These are phyloP conservation scores for Clarireedia hainanense DNA, from an alignment of 2,329 filamentous ascomycete genomes.

Conservation along the genomic window DNA sequence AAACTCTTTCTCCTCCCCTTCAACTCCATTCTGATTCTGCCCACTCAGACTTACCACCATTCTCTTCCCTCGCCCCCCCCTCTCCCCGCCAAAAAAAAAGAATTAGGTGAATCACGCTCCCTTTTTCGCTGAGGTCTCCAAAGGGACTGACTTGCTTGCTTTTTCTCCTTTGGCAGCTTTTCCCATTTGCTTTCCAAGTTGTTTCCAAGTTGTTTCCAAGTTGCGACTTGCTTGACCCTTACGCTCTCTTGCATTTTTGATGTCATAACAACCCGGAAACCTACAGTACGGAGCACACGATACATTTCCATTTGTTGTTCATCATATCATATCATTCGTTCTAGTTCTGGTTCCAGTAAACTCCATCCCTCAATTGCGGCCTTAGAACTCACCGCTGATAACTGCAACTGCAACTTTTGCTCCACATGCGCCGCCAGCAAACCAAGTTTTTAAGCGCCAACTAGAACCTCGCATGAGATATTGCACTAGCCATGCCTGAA, in stretches of 20 bases:
- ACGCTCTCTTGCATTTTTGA: background rate
- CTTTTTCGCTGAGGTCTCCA: too few relatives aligned
- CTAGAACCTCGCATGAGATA: background rate
- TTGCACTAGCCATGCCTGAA: slow-evolving; percentile 11
- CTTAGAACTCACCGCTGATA: slow-evolving; percentile 9
- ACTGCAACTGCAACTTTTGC: background rate
- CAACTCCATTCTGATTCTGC: background rate
- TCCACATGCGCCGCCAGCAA: slow-evolving; percentile 11
- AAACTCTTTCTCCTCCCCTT: background rate
- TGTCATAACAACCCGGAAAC: background rate
- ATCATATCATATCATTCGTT: background rate
- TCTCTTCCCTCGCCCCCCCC: background rate
- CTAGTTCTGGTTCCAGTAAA: background rate
- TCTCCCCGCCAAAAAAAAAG: background rate
- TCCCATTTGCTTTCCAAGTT: too few relatives aligned
- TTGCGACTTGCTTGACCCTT: background rate
- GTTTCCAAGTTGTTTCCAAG: too few relatives aligned
- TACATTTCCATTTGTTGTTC: too few relatives aligned
- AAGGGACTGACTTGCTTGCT: too few relatives aligned
- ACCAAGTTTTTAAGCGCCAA: slow-evolving; percentile 10
- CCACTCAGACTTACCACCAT: background rate
- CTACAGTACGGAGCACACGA: too few relatives aligned
- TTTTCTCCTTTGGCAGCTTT: too few relatives aligned
- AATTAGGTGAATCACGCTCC: background rate
- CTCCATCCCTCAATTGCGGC: background rate